Evolutionary conservation across 2,329 filamentous ascomycete genomes (phyloP).

Genomic region (Ascochyta pisi): DNA sequence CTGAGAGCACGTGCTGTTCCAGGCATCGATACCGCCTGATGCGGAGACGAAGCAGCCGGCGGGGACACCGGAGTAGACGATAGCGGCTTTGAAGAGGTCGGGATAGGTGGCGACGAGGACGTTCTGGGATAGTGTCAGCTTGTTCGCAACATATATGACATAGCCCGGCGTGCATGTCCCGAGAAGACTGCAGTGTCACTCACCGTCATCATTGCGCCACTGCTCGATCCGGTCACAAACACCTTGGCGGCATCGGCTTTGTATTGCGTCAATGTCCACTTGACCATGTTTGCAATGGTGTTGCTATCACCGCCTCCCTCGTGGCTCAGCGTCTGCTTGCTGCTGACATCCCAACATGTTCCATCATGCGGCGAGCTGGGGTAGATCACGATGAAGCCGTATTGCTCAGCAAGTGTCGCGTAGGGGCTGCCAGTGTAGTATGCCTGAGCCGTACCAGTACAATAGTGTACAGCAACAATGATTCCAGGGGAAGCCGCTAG

Average conservation of each 20-base stretch:
- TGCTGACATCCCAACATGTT: constrained; percentile 67
- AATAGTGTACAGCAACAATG: constrained; percentile 64
- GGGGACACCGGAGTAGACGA: constrained; percentile 61
- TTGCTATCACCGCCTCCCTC: constrained; percentile 64
- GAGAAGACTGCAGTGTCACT: constrained; percentile 2
- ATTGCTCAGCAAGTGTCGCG: constrained; percentile 59
- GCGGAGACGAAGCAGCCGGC: constrained; percentile 61
- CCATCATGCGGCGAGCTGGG: constrained; percentile 60
- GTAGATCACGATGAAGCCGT: constrained; percentile 69
- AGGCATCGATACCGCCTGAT: constrained; percentile 53
- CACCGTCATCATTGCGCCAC: constrained; percentile 64
- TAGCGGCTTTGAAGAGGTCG: constrained; percentile 61
- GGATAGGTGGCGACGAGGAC: constrained; percentile 61
- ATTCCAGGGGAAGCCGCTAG: constrained; percentile 57
- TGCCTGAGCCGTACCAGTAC: constrained; percentile 60
- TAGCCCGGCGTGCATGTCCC: background rate
- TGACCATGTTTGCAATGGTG: constrained; percentile 66
- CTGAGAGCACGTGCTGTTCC: constrained; percentile 61
- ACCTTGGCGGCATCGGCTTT: constrained; percentile 59
- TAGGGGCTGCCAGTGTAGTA: constrained; percentile 61
- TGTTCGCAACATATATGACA: background rate
- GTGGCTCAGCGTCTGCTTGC: constrained; percentile 61
- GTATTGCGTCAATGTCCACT: constrained; percentile 61
- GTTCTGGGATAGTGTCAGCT: constrained; percentile 39
- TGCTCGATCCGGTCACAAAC: constrained; percentile 62